Evolutionary conservation across 176 grass and related monocot genomes (phyloP), one percentile per base, ranked within the genome.

Genomic region (Phoenix roebelenii): DNA sequence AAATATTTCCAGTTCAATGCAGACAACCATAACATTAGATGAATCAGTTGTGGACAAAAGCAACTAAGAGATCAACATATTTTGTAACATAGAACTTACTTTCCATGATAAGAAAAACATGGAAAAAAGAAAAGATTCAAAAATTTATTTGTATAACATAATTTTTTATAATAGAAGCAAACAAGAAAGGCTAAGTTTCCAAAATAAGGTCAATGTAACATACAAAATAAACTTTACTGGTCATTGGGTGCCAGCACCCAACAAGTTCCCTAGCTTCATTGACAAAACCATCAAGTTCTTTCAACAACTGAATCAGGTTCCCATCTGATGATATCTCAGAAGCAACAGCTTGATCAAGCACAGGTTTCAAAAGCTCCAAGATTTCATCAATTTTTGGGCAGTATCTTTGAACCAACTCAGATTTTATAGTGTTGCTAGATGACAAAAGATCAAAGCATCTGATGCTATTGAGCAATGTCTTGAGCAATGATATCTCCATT

Each of bases 201-300:
- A 6, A 55, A 54, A 39, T 1, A 14, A 54, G 19, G 25, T 52
- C 16, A 18, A 18, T 58, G 57, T 26, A 49, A 85, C 87, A 51
- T 85, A 98, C 88, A 55, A 92, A 88, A 73, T 85, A 83, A 60
- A 98, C 68, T 87, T 88, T 98, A 79, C 88, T 93, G 53, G 74
- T 85, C 49, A 83, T 82, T 69, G 81, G 82, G 73, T 98, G 79
- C 88, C 88, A 98, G 70, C 78, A 85, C 52, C 57, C 76, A 83
- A 98, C 62, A 81, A 89, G 55, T 29, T 76, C 67, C 57, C 63
- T 71, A 74, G 85, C 79, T 66, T 78, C 73, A 32, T 72, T 76
- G 48, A 92, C 64, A 76, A 69, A 76, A 73, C 60, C 80, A 76
- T 83, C 66, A 59, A 64, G 67, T 58, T 12, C 55, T 60, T 60